phyloP scores from a whole-genome alignment of 2,329 filamentous ascomycete genomes.

The Lasiodiplodia citricola region DNA sequence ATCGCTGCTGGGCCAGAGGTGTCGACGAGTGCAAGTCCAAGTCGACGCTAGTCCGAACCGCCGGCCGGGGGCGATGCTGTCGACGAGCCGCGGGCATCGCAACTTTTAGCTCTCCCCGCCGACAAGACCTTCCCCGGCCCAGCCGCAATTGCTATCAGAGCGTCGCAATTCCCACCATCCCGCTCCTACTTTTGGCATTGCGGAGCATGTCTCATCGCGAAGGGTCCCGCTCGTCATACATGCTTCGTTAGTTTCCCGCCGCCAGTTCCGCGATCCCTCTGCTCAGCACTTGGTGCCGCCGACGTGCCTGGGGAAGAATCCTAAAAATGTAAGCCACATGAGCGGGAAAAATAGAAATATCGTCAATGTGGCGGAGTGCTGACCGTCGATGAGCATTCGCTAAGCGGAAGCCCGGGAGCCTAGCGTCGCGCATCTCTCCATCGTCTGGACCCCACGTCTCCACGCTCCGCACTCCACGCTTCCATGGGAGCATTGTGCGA shows the following conservation, averaged over 20 bases:
- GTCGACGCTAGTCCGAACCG: slow-evolving; percentile 1
- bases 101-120: not conserved
- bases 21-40: not conserved
- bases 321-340: slow-evolving; percentile 9
- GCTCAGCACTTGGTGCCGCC: slow-evolving; percentile 12
- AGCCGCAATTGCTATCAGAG: not conserved
- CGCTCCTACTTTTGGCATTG: not conserved
- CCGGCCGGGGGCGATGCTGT: slow-evolving; percentile 11
- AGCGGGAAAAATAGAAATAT: slow-evolving; percentile 9
- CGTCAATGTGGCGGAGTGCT: slow-evolving; percentile 9
- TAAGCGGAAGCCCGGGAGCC: not conserved
- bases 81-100: slow-evolving; percentile 12
- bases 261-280: not conserved
- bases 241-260: not conserved
- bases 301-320: not conserved
- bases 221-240: slow-evolving; percentile 1
- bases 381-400: slow-evolving; percentile 5
- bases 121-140: not conserved
- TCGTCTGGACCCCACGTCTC: not conserved
- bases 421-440: not conserved
- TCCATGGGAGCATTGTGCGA: not conserved
- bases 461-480: not conserved
- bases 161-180: not conserved
- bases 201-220: not conserved
- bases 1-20: no score